Conservation (phyloP, 1,284 basidiomycete species). For the Ganoderma sp. region DNA sequence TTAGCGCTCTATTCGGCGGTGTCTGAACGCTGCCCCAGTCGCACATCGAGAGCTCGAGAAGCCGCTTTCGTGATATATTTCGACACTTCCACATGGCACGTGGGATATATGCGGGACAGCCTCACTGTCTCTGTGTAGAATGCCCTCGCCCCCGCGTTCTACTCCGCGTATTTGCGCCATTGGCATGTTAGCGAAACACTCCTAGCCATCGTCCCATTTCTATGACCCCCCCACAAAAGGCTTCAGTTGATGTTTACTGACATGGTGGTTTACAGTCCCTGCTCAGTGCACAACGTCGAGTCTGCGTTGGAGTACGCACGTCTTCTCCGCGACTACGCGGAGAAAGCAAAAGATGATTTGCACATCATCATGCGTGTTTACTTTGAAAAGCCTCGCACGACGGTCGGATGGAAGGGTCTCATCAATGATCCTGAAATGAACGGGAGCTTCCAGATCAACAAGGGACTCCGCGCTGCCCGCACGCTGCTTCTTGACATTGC, state of each 20-base stretch:
- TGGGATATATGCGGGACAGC: neutral
- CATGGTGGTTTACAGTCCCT: conserved; percentile 64
- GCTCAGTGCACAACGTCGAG: conserved; percentile 89
- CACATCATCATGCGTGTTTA: conserved; percentile 97
- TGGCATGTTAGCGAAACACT: neutral
- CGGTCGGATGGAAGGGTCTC: conserved; percentile 98
- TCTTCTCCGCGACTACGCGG: conserved; percentile 82
- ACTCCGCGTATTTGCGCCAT: neutral
- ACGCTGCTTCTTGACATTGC: conserved; percentile 88
- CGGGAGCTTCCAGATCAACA: conserved; percentile 92
- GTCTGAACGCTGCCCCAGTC: conserved; percentile 19
- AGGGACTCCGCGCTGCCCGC: conserved; percentile 91
- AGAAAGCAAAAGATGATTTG: conserved; percentile 82
- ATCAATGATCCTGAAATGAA: conserved; percentile 95
- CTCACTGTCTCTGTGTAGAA: neutral
- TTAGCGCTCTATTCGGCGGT: conserved; percentile 5
- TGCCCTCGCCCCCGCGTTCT: neutral
- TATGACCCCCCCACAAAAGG: neutral
- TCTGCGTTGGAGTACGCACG: conserved; percentile 87
- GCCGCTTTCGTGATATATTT: neutral
- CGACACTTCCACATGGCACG: neutral
- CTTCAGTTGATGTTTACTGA: conserved; percentile 10
- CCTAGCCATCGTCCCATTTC: neutral
- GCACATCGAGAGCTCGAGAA: neutral
- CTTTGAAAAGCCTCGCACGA: conserved; percentile 96